These are phyloP conservation scores for Myxozyma udenii DNA, from an alignment of 805 yeast species.

Conservation along the genomic window DNA sequence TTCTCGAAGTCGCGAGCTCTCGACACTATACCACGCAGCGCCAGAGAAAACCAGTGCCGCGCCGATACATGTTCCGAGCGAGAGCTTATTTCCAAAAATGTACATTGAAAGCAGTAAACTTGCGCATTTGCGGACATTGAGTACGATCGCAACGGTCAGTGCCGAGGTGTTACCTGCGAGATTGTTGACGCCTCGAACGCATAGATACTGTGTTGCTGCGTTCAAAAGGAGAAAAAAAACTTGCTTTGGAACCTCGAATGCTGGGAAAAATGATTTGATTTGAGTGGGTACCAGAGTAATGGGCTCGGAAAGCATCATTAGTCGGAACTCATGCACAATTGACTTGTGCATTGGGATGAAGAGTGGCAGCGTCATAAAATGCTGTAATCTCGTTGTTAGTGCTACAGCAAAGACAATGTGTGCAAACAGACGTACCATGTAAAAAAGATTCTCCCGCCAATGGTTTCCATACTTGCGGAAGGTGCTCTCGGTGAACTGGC, in stretches of 20 bases:
- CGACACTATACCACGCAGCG: conserved; percentile 46
- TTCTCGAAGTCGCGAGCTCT: conserved; percentile 21
- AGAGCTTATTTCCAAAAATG: conserved; percentile 49
- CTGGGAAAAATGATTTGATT: neutral
- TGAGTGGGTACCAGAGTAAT: conserved; percentile 5
- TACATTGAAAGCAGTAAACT: conserved; percentile 57
- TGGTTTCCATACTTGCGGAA: conserved; percentile 51
- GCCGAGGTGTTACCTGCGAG: conserved; percentile 59
- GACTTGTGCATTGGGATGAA: conserved; percentile 35
- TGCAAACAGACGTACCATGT: conserved; percentile 47
- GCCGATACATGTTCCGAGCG: conserved; percentile 47
- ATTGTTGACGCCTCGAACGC: conserved; percentile 66
- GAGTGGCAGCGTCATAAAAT: conserved; percentile 25
- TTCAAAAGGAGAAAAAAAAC: conserved; percentile 42
- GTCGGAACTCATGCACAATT: conserved; percentile 38
- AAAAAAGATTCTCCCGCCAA: conserved; percentile 67
- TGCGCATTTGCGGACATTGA: conserved; percentile 59
- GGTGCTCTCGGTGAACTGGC: conserved; percentile 55
- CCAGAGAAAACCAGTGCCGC: conserved; percentile 54
- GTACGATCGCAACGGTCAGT: conserved; percentile 58
- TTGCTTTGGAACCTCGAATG: conserved; percentile 30
- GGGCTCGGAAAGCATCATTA: conserved; percentile 29
- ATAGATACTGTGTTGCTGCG: conserved; percentile 54
- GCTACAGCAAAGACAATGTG: no score
- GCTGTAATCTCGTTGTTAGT: conserved; percentile 4